Evolutionary conservation across 2,329 filamentous ascomycete genomes (phyloP).

Genomic region (Ascochyta koolunga): DNA sequence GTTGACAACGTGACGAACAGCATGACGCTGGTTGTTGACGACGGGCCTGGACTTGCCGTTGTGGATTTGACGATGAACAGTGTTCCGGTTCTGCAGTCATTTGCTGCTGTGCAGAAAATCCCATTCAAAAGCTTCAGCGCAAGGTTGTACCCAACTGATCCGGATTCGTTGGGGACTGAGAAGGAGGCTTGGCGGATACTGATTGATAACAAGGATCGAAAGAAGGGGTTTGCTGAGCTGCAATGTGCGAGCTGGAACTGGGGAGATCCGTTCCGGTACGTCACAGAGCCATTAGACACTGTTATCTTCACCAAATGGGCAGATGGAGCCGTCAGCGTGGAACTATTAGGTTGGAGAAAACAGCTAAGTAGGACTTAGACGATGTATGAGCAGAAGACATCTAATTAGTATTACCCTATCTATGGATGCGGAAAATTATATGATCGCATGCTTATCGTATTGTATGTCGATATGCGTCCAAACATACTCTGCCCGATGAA

Average conservation of each 20-base stretch:
- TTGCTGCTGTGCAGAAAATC: slow-evolving; percentile 18
- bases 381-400: background rate
- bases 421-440: background rate
- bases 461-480: background rate
- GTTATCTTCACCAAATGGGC: slow-evolving; percentile 21
- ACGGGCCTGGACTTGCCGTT: slow-evolving; percentile 32
- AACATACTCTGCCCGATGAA: background rate
- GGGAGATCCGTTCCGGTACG: slow-evolving; percentile 27
- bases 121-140: slow-evolving; percentile 20
- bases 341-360: slow-evolving; percentile 24
- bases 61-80: slow-evolving; percentile 23
- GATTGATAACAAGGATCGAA: slow-evolving; percentile 17
- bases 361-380: slow-evolving; percentile 10
- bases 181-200: slow-evolving; percentile 28
- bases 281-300: slow-evolving; percentile 27
- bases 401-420: background rate
- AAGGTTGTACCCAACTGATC: slow-evolving; percentile 30
- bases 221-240: slow-evolving; percentile 25
- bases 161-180: slow-evolving; percentile 19
- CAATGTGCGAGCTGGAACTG: slow-evolving; percentile 30
- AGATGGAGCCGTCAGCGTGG: slow-evolving; percentile 10
- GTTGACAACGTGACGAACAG: background rate
- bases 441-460: background rate
- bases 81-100: slow-evolving; percentile 18
- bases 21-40: slow-evolving; percentile 22